Evolutionary conservation across 768 basidiomycete species (phyloP).

Genomic region (Boletus huronensis): DNA sequence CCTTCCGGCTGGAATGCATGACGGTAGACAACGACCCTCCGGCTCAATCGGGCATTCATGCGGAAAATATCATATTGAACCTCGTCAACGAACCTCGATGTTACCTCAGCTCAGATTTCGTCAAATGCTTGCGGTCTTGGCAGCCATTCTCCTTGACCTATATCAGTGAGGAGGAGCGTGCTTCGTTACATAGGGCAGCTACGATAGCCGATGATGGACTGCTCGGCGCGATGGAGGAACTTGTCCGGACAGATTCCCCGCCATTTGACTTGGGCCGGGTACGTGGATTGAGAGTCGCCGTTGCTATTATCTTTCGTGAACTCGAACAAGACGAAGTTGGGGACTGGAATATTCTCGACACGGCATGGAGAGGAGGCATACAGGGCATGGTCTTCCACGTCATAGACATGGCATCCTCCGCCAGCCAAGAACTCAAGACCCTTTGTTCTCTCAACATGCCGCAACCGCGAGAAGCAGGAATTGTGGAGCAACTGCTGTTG

Average conservation of each 20-base stretch:
- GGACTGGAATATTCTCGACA: slow-evolving; percentile 52
- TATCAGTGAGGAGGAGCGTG: slow-evolving; percentile 58
- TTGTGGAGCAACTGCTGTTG: slow-evolving; percentile 54
- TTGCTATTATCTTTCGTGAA: slow-evolving; percentile 54
- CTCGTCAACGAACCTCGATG: slow-evolving; percentile 59
- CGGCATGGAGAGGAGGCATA: slow-evolving; percentile 57
- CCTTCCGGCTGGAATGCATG: slow-evolving; percentile 69
- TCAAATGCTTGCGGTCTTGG: slow-evolving; percentile 56
- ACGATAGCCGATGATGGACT: slow-evolving; percentile 68
- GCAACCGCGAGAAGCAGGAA: slow-evolving; percentile 35
- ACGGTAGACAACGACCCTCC: slow-evolving; percentile 61
- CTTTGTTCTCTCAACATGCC: slow-evolving; percentile 46
- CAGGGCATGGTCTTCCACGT: slow-evolving; percentile 58
- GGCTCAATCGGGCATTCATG: slow-evolving; percentile 58
- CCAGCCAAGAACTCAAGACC: slow-evolving; percentile 50
- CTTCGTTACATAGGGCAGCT: slow-evolving; percentile 58
- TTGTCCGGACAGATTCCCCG: slow-evolving; percentile 30
- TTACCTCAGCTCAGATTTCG: slow-evolving; percentile 56
- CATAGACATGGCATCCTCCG: slow-evolving; percentile 45
- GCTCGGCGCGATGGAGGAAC: slow-evolving; percentile 57
- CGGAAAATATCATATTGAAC: slow-evolving; percentile 63
- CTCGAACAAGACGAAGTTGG: slow-evolving; percentile 48
- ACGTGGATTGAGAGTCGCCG: slow-evolving; percentile 59
- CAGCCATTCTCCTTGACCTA: slow-evolving; percentile 58
- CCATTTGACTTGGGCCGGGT: slow-evolving; percentile 47